A percentile compares a stretch with the other conserved stretches of the same genome.
phyloP scores from a whole-genome alignment of 2,329 filamentous ascomycete species.

The Botrytis paeoniae region DNA sequence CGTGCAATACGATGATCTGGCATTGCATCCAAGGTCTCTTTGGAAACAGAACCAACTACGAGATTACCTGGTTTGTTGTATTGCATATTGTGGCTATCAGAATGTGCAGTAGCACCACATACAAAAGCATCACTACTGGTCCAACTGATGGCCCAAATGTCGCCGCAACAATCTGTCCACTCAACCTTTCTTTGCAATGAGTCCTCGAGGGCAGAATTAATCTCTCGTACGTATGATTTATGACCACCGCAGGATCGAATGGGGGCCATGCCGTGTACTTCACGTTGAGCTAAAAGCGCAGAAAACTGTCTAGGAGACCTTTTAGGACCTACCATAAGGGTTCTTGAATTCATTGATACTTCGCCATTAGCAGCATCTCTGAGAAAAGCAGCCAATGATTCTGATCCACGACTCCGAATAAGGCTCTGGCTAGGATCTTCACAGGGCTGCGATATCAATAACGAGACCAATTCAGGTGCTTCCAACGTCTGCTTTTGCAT shows the following conservation, averaged over 20 bases:
- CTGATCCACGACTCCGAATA: constrained; percentile 52
- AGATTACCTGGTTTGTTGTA: constrained; percentile 65
- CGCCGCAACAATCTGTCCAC: constrained; percentile 61
- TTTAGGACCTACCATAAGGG: constrained; percentile 13
- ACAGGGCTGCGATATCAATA: background rate
- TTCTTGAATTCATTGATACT: constrained; percentile 8
- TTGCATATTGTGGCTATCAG: constrained; percentile 60
- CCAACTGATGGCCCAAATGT: constrained; percentile 59
- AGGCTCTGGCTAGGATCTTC: constrained; percentile 48
- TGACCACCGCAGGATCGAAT: constrained; percentile 22
- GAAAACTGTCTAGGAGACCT: constrained; percentile 13
- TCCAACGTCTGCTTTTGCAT: constrained; percentile 14
- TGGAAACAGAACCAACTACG: constrained; percentile 49
- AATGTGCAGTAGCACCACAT: constrained; percentile 62
- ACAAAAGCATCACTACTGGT: constrained; percentile 51
- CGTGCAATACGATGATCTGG: constrained; percentile 57
- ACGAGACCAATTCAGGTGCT: constrained; percentile 13
- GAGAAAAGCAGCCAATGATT: constrained; percentile 25
- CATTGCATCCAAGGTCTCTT: constrained; percentile 49
- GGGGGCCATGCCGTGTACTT: constrained; percentile 29
- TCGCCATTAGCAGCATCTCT: constrained; percentile 24
- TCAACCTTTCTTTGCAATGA: constrained; percentile 49
- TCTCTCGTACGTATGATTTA: constrained; percentile 27
- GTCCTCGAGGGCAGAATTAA: constrained; percentile 45
- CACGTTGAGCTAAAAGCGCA: constrained; percentile 30